These are phyloP conservation scores for Geranium incanum DNA, from an alignment of 441 rosid genomes.

Conservation along the genomic window DNA sequence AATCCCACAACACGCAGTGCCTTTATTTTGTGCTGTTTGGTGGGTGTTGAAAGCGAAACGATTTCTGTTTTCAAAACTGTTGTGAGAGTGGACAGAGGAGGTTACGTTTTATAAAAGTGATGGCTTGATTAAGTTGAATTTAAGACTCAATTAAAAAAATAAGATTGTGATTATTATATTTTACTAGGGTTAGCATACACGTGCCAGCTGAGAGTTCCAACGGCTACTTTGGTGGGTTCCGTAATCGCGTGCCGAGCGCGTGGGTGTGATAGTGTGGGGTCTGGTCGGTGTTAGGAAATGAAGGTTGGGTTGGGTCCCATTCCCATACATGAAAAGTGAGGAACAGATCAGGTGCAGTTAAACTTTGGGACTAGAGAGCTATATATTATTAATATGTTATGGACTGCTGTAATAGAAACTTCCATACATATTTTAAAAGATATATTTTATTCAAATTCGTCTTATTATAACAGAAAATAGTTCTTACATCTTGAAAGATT, in stretches of 20 bases:
- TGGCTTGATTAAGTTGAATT: neutral
- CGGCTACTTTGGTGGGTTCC: conserved; percentile 4
- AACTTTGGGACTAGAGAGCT: no score
- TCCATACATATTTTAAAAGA: no score
- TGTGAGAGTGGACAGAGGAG: neutral
- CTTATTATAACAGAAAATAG: no score
- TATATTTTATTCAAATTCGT: no score
- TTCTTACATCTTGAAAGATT: no score
- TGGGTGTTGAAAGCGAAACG: conserved; percentile 1
- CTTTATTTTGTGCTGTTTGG: neutral
- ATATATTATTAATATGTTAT: no score
- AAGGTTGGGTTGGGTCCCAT: no score
- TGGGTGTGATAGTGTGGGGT: neutral
- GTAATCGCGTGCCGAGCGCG: neutral
- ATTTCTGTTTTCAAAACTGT: neutral
- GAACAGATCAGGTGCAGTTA: no score
- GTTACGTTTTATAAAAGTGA: conserved; percentile 2
- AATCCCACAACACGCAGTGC: neutral
- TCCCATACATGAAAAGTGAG: no score
- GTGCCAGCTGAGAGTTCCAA: neutral
- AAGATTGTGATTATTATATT: neutral
- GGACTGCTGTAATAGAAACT: no score
- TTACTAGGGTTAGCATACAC: neutral
- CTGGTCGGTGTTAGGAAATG: no score
- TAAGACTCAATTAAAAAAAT: neutral